Evolutionary conservation across 1,284 basidiomycete genomes (phyloP).

Genomic region (Coriolopsis trogii): DNA sequence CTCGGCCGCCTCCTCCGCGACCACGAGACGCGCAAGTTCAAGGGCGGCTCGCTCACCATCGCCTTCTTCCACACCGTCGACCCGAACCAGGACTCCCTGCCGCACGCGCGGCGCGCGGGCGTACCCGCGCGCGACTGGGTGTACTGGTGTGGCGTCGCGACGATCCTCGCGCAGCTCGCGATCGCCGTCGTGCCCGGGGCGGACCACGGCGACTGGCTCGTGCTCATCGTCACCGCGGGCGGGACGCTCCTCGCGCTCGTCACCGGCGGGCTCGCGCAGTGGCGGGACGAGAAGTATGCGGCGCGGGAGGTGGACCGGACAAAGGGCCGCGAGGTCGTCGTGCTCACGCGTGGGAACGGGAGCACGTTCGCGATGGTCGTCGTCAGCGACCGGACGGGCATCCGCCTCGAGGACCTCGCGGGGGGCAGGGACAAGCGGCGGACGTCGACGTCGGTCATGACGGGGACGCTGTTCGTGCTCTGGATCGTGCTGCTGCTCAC

Average conservation of each 20-base stretch:
- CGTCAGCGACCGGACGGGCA: slow-evolving; percentile 28
- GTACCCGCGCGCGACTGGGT: slow-evolving; percentile 34
- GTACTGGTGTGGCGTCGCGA: slow-evolving; percentile 29
- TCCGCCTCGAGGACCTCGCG: slow-evolving; percentile 37
- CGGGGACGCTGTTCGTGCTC: slow-evolving; percentile 17
- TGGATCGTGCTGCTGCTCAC: slow-evolving; percentile 29
- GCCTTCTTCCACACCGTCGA: slow-evolving; percentile 23
- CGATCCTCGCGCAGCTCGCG: slow-evolving; percentile 32
- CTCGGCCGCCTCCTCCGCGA: slow-evolving; percentile 37
- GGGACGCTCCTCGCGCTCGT: slow-evolving; percentile 31
- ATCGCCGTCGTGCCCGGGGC: slow-evolving; percentile 33
- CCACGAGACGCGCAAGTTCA: slow-evolving; percentile 20
- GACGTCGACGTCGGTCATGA: slow-evolving; percentile 12
- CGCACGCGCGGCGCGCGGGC: slow-evolving; percentile 17
- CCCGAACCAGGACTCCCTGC: no score
- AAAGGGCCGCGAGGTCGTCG: slow-evolving; percentile 27
- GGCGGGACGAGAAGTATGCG: slow-evolving; percentile 35
- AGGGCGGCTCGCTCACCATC: slow-evolving; percentile 25
- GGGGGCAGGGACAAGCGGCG: slow-evolving; percentile 18
- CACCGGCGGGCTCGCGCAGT: slow-evolving; percentile 33
- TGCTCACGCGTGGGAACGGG: slow-evolving; percentile 37
- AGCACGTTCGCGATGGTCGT: slow-evolving; percentile 35
- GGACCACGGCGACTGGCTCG: slow-evolving; percentile 30
- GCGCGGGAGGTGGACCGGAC: slow-evolving; percentile 20
- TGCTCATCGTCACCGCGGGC: slow-evolving; percentile 33